phyloP scores from a whole-genome alignment of 169 alveolate species.

The Eimeria acervulina region DNA sequence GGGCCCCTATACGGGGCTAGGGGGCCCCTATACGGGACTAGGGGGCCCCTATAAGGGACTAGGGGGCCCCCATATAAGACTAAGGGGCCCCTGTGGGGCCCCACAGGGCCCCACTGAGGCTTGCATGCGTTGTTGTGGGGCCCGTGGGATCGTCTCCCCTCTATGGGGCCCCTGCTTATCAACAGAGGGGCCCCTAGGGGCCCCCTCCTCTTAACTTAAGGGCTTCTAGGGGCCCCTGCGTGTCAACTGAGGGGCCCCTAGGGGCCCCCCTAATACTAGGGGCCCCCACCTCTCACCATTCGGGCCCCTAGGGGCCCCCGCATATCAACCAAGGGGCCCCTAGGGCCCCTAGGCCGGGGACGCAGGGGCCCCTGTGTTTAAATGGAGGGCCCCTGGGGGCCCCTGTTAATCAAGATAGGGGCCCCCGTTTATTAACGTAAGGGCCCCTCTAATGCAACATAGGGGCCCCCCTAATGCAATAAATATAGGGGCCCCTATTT shows the following conservation, averaged over 20 bases:
- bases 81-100: slow-evolving; percentile 19
- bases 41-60: background rate
- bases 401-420: background rate
- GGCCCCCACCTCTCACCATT: background rate
- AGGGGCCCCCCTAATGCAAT: background rate
- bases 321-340: background rate
- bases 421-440: background rate
- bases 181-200: slow-evolving; percentile 3
- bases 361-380: background rate
- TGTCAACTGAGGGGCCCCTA: background rate
- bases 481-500: background rate
- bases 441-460: background rate
- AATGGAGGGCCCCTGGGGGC: background rate
- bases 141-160: too few species aligned
- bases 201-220: too few species aligned
- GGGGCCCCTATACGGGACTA: background rate
- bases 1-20: background rate
- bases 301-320: background rate
- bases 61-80: slow-evolving; percentile 3
- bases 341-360: background rate
- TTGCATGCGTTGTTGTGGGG: too few species aligned
- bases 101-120: background rate
- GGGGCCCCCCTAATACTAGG: background rate
- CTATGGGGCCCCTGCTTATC: too few species aligned
- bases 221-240: background rate